Evolutionary conservation across 2,329 filamentous ascomycete genomes (phyloP), one percentile per base, ranked within the genome.

Genomic region (Diaporthe ilicicola): DNA sequence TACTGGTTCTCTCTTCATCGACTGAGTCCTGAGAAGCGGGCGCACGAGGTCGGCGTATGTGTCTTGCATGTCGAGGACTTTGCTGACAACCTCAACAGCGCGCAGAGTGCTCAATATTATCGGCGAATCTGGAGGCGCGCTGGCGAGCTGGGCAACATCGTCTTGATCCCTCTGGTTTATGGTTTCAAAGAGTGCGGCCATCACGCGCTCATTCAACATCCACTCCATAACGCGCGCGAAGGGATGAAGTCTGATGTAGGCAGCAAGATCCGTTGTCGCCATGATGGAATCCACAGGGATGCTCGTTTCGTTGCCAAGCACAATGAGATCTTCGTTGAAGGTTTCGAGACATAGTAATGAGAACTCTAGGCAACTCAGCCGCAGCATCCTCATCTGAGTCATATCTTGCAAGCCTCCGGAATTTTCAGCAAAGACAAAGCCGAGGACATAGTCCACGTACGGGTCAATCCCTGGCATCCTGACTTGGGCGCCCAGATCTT

Each of bases 141-240:
- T 90, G 73, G 93, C 90, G 50, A 98, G 88, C 71, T 93, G 91
- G 9, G 87, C 85, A 19, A 92, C 83, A 75, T 95, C 90, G 78
- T 97, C 92, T 2, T 64, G 50, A 19, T 69, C 24, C n/a, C 70
- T 71, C 24, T 66, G 71, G 75, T 95, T 93, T 37, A 96, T 89
- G 13, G 92, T 89, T 70, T 89, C 87, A 80, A 98, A 95, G 2
- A 99, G 83, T 17, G 92, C 89, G 74, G 89, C 89, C 76, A 97
- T 90, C 27, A 98, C 93, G 74, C 92, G 94, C 77, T 97, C 94
- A 78, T 97, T 98, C 81, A 97, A 97, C 82, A 99, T 89, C 94
- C 96, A 98, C 78, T 99, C 96, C 93, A 98, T 98, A 19, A 97
- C 92, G 71, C 97, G 90, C 3, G 93, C 91, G 77, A 98, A 99